Conservation (phyloP, 2,329 filamentous ascomycete species). For the Arthrobotrys sinensis region DNA sequence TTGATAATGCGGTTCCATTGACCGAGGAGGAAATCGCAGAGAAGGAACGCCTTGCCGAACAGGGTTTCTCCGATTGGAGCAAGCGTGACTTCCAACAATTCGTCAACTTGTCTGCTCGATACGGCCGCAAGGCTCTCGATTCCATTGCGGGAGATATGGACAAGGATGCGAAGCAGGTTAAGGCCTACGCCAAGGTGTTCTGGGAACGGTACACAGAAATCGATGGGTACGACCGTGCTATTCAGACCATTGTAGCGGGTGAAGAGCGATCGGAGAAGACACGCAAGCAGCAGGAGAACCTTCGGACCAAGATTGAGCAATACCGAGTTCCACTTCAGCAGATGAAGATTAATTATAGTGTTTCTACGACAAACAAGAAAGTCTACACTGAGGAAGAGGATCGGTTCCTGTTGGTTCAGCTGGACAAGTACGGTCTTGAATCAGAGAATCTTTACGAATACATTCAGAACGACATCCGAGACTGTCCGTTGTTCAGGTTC, state of each 20-base stretch:
- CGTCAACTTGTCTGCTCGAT: conserved; percentile 93
- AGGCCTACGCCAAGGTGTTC: conserved; percentile 92
- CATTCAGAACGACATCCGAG: conserved; percentile 96
- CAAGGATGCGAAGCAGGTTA: conserved; percentile 87
- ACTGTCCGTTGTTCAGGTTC: conserved; percentile 94
- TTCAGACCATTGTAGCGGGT: conserved; percentile 90
- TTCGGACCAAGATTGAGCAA: conserved; percentile 94
- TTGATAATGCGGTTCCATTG: conserved; percentile 89
- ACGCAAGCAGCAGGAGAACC: conserved; percentile 91
- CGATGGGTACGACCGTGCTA: conserved; percentile 87
- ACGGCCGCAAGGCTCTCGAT: conserved; percentile 87
- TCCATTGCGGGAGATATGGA: conserved; percentile 91
- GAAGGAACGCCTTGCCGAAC: conserved; percentile 83
- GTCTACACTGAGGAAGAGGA: conserved; percentile 99
- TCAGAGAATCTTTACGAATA: conserved; percentile 90
- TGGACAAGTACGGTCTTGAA: conserved; percentile 93
- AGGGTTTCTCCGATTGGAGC: conserved; percentile 96
- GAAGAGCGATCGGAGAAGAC: conserved; percentile 91
- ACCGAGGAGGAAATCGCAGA: conserved; percentile 91
- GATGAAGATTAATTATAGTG: conserved; percentile 98
- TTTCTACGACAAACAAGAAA: conserved; percentile 99
- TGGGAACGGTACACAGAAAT: conserved; percentile 97
- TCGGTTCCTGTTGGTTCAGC: conserved; percentile 90
- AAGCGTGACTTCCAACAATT: conserved; percentile 98
- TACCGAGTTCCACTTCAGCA: conserved; percentile 98